phyloP scores from a whole-genome alignment of 129 eudicot species.

The Artemisia annua region DNA sequence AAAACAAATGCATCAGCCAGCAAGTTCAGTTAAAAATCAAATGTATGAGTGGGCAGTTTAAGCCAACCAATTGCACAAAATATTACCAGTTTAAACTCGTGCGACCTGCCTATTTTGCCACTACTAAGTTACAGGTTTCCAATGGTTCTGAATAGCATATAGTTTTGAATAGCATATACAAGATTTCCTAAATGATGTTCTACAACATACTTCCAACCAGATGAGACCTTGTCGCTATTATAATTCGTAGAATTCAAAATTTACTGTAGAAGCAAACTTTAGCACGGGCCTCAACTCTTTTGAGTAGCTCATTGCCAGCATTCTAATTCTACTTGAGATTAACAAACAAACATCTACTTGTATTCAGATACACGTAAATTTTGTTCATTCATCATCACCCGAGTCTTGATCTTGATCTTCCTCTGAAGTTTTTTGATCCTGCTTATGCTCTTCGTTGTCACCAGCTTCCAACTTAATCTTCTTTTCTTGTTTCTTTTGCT shows the following conservation, averaged over 20 bases:
- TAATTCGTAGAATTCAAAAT: conserved; percentile 6
- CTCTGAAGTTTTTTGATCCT: conserved; percentile 56
- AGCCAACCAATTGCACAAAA: too few relatives aligned
- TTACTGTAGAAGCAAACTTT: not conserved
- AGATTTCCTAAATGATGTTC: not conserved
- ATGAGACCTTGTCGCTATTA: not conserved
- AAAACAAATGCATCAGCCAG: too few relatives aligned
- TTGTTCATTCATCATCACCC: conserved; percentile 38
- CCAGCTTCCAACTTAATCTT: conserved; percentile 46
- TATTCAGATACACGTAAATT: conserved; percentile 18
- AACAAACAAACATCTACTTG: conserved; percentile 20
- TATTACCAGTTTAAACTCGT: too few relatives aligned
- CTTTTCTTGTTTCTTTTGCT: conserved; percentile 74
- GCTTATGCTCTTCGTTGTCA: conserved; percentile 44
- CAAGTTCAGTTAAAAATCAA: too few relatives aligned
- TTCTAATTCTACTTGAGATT: not conserved
- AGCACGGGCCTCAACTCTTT: not conserved
- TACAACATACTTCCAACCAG: not conserved
- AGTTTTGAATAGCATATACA: too few relatives aligned
- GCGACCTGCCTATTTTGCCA: too few relatives aligned
- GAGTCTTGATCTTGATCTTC: conserved; percentile 40
- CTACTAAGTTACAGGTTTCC: too few relatives aligned
- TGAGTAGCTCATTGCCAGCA: not conserved
- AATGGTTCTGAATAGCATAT: too few relatives aligned
- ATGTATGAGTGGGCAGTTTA: too few relatives aligned